A percentile compares a stretch with the other conserved stretches of the same genome.
Conservation (phyloP, 208 protist species). For the Sergeia podlipaevii region DNA sequence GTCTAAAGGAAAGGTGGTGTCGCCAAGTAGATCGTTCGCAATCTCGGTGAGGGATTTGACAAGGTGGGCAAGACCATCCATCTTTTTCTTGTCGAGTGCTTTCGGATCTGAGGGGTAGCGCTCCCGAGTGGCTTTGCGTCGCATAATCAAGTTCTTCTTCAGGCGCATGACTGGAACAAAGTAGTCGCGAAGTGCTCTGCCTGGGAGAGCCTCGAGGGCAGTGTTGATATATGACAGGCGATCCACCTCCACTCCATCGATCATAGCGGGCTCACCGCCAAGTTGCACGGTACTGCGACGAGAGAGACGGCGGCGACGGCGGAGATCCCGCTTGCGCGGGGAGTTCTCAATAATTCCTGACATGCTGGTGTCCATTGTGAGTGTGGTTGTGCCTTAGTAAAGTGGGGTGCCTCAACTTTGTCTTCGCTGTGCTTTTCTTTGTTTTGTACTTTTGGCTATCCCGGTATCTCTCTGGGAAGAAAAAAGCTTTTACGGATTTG, state of each 20-base stretch:
- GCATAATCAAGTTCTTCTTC: constrained; percentile 33
- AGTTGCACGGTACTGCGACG: neutral
- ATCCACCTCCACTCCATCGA: constrained; percentile 49
- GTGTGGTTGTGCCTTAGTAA: neutral
- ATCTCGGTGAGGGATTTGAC: constrained; percentile 41
- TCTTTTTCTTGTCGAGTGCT: constrained; percentile 23
- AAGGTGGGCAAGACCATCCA: constrained; percentile 39
- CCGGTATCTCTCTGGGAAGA: no score
- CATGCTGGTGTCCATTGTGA: constrained; percentile 12
- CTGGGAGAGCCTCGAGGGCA: constrained; percentile 65
- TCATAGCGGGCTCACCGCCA: neutral
- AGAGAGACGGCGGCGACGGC: neutral
- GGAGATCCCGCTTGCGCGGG: neutral
- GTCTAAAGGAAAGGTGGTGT: constrained; percentile 46
- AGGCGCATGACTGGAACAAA: constrained; percentile 72
- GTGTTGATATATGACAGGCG: constrained; percentile 80
- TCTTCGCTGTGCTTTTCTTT: no score
- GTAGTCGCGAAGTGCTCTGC: constrained; percentile 53
- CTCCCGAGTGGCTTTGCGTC: constrained; percentile 25
- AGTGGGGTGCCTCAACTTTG: no score
- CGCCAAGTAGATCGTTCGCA: constrained; percentile 34
- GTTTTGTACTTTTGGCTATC: no score
- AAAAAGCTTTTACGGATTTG: no score
- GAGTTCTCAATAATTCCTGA: constrained; percentile 1
- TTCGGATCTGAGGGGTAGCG: neutral